Percentiles rank a stretch among this genome's conserved stretches.
Conservation (phyloP, 768 basidiomycete genomes). For the Russula brevipes region DNA sequence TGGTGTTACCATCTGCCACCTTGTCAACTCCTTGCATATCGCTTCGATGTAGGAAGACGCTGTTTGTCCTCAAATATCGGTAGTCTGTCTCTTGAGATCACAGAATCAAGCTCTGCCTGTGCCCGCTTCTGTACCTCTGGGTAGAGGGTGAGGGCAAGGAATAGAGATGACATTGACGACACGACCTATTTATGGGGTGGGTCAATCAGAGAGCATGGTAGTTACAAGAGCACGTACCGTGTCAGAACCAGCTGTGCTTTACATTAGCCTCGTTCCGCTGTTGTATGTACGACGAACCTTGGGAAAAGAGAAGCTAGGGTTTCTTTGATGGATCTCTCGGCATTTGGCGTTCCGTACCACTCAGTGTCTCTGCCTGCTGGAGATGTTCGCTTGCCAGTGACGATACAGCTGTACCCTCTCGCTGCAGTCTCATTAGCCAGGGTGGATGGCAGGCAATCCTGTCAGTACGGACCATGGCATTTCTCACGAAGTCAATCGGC, state of each 20-base stretch:
- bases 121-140: constrained; percentile 16
- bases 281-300: not conserved
- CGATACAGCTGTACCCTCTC: not conserved
- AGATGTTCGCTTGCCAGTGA: not conserved
- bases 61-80: constrained; percentile 12
- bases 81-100: constrained; percentile 7
- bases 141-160: constrained; percentile 2
- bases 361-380: not conserved
- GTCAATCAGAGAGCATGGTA: not conserved
- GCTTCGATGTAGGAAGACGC: constrained; percentile 15
- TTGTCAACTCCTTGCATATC: constrained; percentile 8
- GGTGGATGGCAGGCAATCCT: no score
- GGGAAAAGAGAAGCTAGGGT: constrained; percentile 4
- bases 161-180: not conserved
- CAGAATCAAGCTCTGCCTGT: constrained; percentile 18
- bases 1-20: constrained; percentile 10
- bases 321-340: not conserved
- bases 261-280: not conserved
- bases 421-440: not conserved
- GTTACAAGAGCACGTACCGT: not conserved
- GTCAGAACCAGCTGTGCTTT: not conserved
- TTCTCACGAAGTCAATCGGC: not conserved
- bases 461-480: not conserved
- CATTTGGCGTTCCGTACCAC: not conserved
- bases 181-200: not conserved